Evolutionary conservation across 345 rosid genomes (phyloP), one percentile per base, ranked within the genome.

Genomic region (Eucalyptus pauciflora): DNA sequence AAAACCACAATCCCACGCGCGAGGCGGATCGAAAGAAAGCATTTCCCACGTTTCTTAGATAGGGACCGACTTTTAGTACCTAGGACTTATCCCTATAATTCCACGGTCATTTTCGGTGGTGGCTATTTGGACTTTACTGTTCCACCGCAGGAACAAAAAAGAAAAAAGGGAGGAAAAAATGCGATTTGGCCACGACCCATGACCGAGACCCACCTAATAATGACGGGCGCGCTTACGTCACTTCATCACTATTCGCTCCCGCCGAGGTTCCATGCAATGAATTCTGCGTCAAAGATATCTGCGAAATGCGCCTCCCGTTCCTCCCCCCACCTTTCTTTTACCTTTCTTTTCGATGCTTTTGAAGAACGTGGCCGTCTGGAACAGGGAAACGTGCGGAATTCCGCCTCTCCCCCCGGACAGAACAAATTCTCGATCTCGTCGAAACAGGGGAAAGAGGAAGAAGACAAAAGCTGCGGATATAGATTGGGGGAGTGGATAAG

Each of bases 311-410:
- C 14, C 5, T 16, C 20, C 20, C 60, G 56, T 46, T 45, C 7
- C 20, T 18, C 4, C 1, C 62, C 29, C 4, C 3, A 10, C 24
- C 62, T 10, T 25, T n/a, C n/a, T 46, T 14, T 83, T 2, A 41
- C 22, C 62, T 5, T 50, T 33, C 46, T 6, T 41, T 76, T 20
- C 48, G 48, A 76, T 76, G 27, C 48, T 5, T 76, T 37, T 20
- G 13, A 11, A 29, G 87, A 51, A 86, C 60, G 87, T 86, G 87
- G 45, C 60, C 60, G 87, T 31, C 87, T 86, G 60, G 54, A 29
- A 86, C 27, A 51, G 60, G 22, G 60, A 33, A 51, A 86, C 87
- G 60, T 86, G 87, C 58, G 17, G 29, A 49, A 51, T 49, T 49
- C 45, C 24, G 16, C 14, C 54, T n/a, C 33, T n/a, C 33, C 2